phyloP scores from a whole-genome alignment of 768 basidiomycete genomes.

The Auricularia auricula-judae region DNA sequence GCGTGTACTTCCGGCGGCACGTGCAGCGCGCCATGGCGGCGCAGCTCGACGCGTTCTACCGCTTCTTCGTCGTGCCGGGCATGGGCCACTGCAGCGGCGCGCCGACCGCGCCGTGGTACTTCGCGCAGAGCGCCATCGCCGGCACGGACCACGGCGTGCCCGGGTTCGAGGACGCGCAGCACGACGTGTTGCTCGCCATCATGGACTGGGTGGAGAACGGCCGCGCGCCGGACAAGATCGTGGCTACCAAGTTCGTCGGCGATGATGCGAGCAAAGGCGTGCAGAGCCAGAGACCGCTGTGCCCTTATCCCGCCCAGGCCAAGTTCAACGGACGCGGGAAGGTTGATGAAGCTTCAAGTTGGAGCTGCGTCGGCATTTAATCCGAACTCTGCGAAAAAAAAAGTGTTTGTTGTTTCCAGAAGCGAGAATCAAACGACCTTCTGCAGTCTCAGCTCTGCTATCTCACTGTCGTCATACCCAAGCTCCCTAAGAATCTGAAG shows the following conservation, averaged over 20 bases:
- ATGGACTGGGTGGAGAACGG: not conserved
- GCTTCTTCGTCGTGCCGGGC: constrained; percentile 22
- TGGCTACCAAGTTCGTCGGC: not conserved
- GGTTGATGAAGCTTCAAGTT: not conserved
- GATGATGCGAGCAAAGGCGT: not conserved
- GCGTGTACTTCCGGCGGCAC: constrained; percentile 15
- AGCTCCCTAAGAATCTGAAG: constrained; percentile 30
- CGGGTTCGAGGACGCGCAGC: not conserved
- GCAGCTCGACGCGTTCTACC: constrained; percentile 20
- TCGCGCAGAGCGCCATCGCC: not conserved
- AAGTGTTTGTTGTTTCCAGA: not conserved
- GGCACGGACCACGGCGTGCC: not conserved
- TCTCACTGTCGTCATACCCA: constrained; percentile 29
- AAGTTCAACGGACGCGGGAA: not conserved
- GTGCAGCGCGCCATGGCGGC: constrained; percentile 11
- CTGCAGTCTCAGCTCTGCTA: constrained; percentile 31
- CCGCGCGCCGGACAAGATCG: not conserved
- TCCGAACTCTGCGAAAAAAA: not conserved
- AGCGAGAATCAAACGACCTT: constrained; percentile 24
- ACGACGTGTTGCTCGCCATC: not conserved
- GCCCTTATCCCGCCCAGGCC: not conserved
- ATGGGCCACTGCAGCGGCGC: constrained; percentile 23
- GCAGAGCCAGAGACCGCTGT: not conserved
- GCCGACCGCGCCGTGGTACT: not conserved
- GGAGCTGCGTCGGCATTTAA: too few relatives aligned